phyloP scores from a whole-genome alignment of 148 eudicot genomes.

The Silene latifolia region DNA sequence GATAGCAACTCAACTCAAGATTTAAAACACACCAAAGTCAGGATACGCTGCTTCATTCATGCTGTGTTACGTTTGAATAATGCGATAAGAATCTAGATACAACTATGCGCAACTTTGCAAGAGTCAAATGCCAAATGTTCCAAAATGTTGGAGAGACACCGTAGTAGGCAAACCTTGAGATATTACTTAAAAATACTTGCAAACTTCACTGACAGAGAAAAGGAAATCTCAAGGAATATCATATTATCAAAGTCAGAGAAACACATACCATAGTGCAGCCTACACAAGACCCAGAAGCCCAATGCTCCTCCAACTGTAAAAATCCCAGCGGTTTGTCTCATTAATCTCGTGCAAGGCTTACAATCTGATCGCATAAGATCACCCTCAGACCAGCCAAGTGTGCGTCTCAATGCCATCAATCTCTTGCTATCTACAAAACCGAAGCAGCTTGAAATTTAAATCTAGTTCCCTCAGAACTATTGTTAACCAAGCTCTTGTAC shows the following conservation, averaged over 20 bases:
- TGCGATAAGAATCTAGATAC: not conserved
- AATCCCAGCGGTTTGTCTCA: constrained; percentile 90
- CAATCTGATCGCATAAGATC: constrained; percentile 91
- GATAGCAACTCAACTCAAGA: not conserved
- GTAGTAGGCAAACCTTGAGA: not conserved
- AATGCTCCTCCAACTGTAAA: constrained; percentile 83
- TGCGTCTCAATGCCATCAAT: constrained; percentile 73
- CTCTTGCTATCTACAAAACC: constrained; percentile 2
- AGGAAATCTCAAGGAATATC: not conserved
- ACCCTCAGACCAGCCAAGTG: constrained; percentile 86
- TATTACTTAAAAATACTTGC: not conserved
- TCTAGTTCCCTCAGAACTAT: constrained; percentile 4
- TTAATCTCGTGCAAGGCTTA: constrained; percentile 82
- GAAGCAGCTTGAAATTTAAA: not conserved
- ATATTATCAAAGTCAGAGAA: not conserved
- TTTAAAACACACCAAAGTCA: not conserved
- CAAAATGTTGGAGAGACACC: not conserved
- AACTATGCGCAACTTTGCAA: not conserved
- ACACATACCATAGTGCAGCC: constrained; percentile 80
- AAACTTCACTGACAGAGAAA: not conserved
- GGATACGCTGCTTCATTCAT: not conserved
- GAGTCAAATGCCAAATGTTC: not conserved
- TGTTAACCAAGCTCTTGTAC: not conserved
- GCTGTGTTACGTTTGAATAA: not conserved
- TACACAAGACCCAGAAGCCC: constrained; percentile 89